Conservation (phyloP, 2,329 filamentous ascomycete species). For the Ophiostoma tasmaniense region DNA sequence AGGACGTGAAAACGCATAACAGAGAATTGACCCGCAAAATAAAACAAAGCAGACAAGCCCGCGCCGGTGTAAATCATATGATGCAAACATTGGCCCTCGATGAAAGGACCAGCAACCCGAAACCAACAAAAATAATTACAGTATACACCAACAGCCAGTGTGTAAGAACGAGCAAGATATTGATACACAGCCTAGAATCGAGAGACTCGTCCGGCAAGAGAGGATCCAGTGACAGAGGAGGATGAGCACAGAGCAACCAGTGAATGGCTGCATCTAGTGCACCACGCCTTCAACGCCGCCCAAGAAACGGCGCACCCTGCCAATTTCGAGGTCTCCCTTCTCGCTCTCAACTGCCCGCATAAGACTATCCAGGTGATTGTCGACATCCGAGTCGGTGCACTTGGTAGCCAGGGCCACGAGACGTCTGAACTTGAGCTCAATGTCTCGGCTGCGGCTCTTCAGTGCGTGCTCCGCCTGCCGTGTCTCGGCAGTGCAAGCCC, state of each 20-base stretch:
- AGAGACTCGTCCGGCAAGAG: neutral
- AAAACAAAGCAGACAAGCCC: neutral
- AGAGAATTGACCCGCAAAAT: neutral
- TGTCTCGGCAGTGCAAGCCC: slow-evolving; percentile 58
- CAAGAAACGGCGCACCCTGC: slow-evolving; percentile 68
- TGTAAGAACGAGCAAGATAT: neutral
- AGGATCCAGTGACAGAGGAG: neutral
- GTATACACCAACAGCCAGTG: neutral
- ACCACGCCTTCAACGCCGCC: slow-evolving; percentile 61
- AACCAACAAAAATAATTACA: neutral
- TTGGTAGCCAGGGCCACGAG: slow-evolving; percentile 82
- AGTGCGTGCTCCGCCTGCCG: slow-evolving; percentile 60
- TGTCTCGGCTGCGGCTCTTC: slow-evolving; percentile 69
- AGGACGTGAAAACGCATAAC: neutral
- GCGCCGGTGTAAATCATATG: neutral
- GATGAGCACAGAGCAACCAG: neutral
- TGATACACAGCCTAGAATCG: neutral
- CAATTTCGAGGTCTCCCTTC: slow-evolving; percentile 64
- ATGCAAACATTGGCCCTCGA: neutral
- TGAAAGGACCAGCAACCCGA: neutral
- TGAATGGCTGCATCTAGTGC: slow-evolving; percentile 14
- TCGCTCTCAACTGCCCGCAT: slow-evolving; percentile 88
- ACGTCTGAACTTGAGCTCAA: slow-evolving; percentile 79
- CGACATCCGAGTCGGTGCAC: slow-evolving; percentile 69
- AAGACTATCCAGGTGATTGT: slow-evolving; percentile 68